phyloP scores from a whole-genome alignment of 2,329 filamentous ascomycete genomes.

The Fusarium globosum region DNA sequence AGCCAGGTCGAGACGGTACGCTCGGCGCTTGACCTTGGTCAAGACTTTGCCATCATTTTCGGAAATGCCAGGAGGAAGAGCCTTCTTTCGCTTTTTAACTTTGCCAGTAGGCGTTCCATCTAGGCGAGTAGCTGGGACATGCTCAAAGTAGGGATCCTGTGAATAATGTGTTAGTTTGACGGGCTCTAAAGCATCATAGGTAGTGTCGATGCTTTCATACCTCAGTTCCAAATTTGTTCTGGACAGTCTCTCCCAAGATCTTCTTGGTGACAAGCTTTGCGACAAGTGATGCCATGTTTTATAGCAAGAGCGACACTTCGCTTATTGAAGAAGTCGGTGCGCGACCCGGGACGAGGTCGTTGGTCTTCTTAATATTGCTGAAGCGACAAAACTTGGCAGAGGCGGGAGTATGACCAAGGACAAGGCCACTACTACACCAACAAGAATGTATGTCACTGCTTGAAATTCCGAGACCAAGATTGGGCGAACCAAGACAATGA shows the following conservation, averaged over 20 bases:
- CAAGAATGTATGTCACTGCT: constrained; percentile 25
- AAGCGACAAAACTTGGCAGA: constrained; percentile 1
- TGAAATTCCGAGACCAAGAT: constrained; percentile 23
- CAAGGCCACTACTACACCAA: neutral
- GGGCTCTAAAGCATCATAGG: neutral
- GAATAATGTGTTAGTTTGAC: constrained; percentile 19
- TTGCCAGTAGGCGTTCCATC: constrained; percentile 74
- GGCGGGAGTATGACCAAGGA: neutral
- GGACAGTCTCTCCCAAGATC: constrained; percentile 65
- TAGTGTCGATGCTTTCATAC: constrained; percentile 49
- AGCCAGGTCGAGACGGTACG: constrained; percentile 86
- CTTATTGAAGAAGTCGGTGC: neutral
- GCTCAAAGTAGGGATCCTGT: constrained; percentile 91
- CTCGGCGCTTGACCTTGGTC: constrained; percentile 85
- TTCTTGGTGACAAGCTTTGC: constrained; percentile 67
- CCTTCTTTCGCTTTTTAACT: constrained; percentile 85
- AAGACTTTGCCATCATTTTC: constrained; percentile 84
- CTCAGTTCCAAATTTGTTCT: constrained; percentile 69
- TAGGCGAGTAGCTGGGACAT: constrained; percentile 78
- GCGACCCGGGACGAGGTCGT: neutral
- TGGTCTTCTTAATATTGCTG: constrained; percentile 3
- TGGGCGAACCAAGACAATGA: constrained; percentile 17
- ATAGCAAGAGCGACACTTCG: neutral
- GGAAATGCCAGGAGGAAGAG: constrained; percentile 84
- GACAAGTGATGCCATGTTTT: constrained; percentile 62